These are phyloP conservation scores for Boletellus ananas DNA, from an alignment of 768 basidiomycete species.

Conservation along the genomic window DNA sequence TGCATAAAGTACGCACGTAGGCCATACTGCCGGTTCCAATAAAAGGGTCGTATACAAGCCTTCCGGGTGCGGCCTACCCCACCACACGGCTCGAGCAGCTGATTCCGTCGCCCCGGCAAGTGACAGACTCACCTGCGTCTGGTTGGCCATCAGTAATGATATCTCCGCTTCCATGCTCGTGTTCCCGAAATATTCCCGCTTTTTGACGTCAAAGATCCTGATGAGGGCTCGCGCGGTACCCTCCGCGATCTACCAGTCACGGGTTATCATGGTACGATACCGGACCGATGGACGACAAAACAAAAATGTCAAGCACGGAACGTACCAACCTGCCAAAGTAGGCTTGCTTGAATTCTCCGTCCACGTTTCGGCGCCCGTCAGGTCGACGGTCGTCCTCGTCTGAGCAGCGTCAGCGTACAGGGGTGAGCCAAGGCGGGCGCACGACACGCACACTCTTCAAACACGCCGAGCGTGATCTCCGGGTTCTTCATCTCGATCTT, in stretches of 20 bases:
- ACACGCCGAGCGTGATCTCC: constrained; percentile 66
- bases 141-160: constrained; percentile 94
- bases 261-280: background rate
- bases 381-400: constrained; percentile 51
- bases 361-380: constrained; percentile 51
- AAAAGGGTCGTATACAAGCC: constrained; percentile 93
- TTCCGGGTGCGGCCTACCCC: constrained; percentile 77
- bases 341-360: constrained; percentile 64
- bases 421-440: background rate
- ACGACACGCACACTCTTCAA: constrained; percentile 76
- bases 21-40: constrained; percentile 90
- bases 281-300: background rate
- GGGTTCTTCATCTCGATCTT: constrained; percentile 79
- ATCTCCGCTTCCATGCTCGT: constrained; percentile 98
- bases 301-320: constrained; percentile 10
- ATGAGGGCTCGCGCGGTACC: constrained; percentile 69
- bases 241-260: constrained; percentile 44
- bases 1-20: constrained; percentile 47
- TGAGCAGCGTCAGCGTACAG: constrained; percentile 17
- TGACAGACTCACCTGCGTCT: constrained; percentile 66
- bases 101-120: background rate
- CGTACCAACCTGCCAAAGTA: constrained; percentile 88
- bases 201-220: constrained; percentile 79
- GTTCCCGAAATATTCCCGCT: constrained; percentile 86
- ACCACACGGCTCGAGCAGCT: background rate